Percentiles rank a stretch among this genome's conserved stretches.
Evolutionary conservation across 2,329 filamentous ascomycete genomes (phyloP).

Genomic region (Penicillium sp.): DNA sequence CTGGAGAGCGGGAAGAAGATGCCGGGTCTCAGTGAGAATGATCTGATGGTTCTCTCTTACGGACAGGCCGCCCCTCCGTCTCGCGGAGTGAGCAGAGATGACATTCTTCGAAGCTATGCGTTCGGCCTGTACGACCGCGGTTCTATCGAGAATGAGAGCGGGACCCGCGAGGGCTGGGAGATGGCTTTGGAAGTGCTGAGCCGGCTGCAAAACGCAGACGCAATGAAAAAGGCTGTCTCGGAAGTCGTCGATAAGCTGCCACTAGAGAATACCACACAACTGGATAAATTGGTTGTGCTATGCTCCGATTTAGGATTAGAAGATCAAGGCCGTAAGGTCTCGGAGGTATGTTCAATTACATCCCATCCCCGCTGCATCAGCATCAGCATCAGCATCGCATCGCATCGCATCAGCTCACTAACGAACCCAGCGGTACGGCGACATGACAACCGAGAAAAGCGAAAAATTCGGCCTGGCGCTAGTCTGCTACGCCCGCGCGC

Average conservation of each 20-base stretch:
- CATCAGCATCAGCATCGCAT: too few species aligned
- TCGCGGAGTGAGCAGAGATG: conserved; percentile 72
- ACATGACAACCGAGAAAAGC: conserved; percentile 72
- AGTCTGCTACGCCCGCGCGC: conserved; percentile 88
- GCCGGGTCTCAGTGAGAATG: conserved; percentile 73
- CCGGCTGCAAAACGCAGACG: conserved; percentile 73
- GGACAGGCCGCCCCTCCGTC: conserved; percentile 54
- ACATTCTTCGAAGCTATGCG: conserved; percentile 77
- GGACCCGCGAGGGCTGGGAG: conserved; percentile 78
- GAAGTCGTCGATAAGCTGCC: conserved; percentile 75
- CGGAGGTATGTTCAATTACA: conserved; percentile 67
- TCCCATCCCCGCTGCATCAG: background rate
- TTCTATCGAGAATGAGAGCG: conserved; percentile 38
- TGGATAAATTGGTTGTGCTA: conserved; percentile 80
- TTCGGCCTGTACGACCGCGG: conserved; percentile 57
- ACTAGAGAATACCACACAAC: conserved; percentile 69
- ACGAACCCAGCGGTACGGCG: conserved; percentile 72
- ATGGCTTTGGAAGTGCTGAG: conserved; percentile 81
- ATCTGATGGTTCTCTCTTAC: conserved; percentile 80
- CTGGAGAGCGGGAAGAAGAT: conserved; percentile 67
- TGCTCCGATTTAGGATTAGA: conserved; percentile 78
- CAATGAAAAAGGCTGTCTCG: conserved; percentile 74
- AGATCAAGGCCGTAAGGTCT: conserved; percentile 77
- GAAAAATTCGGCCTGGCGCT: conserved; percentile 84
- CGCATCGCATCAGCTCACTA: conserved; percentile 19